Evolutionary conservation across 2,329 filamentous ascomycete species (phyloP).

Genomic region (Aureobasidium zeae): DNA sequence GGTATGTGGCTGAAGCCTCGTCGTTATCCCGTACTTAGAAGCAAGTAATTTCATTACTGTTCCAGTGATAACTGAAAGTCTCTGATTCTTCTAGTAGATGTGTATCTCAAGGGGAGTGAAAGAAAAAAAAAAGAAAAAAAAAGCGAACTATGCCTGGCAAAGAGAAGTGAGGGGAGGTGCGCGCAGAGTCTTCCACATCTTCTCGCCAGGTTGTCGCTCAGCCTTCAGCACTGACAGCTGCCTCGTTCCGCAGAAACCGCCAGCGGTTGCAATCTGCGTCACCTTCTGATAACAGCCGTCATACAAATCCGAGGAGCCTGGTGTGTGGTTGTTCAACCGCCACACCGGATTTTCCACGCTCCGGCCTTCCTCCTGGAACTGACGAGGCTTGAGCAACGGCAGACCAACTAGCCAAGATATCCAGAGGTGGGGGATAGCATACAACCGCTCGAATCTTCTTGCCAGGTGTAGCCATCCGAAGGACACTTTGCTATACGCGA

Average conservation of each 20-base stretch:
- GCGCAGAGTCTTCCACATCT: background rate
- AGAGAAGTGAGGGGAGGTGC: background rate
- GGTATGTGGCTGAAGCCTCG: no score
- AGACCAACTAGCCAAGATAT: slow-evolving; percentile 46
- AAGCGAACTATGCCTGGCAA: background rate
- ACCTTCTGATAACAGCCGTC: slow-evolving; percentile 23
- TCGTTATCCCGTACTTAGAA: no score
- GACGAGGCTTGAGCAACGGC: slow-evolving; percentile 52
- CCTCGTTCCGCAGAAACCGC: slow-evolving; percentile 48
- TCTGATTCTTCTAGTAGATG: no score
- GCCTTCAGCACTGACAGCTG: slow-evolving; percentile 41
- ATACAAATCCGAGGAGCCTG: slow-evolving; percentile 22
- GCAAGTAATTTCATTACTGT: no score
- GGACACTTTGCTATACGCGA: slow-evolving; percentile 53
- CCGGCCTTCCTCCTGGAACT: slow-evolving; percentile 50
- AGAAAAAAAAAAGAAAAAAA: no score
- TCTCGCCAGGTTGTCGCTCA: background rate
- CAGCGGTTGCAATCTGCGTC: slow-evolving; percentile 40
- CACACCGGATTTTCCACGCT: slow-evolving; percentile 44
- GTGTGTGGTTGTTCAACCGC: slow-evolving; percentile 31
- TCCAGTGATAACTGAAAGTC: no score
- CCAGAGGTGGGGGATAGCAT: slow-evolving; percentile 50
- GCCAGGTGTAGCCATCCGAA: slow-evolving; percentile 52
- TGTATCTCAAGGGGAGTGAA: no score
- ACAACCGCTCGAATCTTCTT: slow-evolving; percentile 57